These are phyloP conservation scores for Lecanicillium sp. DNA, from an alignment of 2,329 filamentous ascomycete genomes.

Conservation along the genomic window DNA sequence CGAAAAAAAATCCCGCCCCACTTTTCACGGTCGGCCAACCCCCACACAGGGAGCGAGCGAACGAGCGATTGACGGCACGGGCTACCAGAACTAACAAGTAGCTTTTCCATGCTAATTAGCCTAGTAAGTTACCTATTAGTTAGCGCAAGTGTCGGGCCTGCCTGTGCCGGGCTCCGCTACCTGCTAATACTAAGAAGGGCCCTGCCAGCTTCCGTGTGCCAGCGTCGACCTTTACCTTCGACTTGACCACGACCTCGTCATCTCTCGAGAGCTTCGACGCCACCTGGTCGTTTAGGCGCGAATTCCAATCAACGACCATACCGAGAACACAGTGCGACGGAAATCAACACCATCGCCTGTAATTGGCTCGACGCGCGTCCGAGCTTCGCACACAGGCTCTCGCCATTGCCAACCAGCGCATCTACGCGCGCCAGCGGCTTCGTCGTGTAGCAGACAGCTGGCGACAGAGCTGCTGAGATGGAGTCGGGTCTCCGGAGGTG, in stretches of 20 bases:
- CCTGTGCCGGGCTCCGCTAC: conserved; percentile 6
- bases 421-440: background rate
- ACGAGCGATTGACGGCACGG: too few species aligned
- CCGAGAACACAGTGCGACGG: background rate
- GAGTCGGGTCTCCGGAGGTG: conserved; percentile 1
- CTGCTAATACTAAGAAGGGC: background rate
- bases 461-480: conserved; percentile 2
- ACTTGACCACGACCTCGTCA: too few species aligned
- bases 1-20: conserved; percentile 13
- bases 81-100: too few species aligned
- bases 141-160: background rate
- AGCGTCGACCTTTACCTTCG: background rate
- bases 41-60: conserved; percentile 7
- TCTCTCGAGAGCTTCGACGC: conserved; percentile 3
- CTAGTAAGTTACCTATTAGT: background rate
- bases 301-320: background rate
- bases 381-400: background rate
- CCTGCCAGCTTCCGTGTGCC: conserved; percentile 1
- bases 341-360: background rate
- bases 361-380: background rate
- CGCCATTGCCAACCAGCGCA: background rate
- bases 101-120: too few species aligned
- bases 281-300: background rate
- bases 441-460: background rate
- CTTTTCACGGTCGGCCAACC: background rate